phyloP scores from a whole-genome alignment of 2,329 filamentous ascomycete species.

The Thermoascus crustaceus region DNA sequence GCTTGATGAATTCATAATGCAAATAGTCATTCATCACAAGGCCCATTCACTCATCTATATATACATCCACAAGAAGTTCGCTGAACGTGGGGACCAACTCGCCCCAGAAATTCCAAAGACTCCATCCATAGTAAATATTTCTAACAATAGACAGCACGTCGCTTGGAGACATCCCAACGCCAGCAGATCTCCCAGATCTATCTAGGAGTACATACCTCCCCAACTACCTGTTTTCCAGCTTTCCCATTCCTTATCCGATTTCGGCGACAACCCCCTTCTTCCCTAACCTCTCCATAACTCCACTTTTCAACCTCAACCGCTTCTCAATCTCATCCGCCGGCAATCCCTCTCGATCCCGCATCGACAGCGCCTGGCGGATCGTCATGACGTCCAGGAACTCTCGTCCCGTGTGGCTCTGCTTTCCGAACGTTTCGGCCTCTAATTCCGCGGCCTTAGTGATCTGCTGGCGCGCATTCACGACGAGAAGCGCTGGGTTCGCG shows the following conservation, averaged over 20 bases:
- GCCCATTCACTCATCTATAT: too few species aligned
- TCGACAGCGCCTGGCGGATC: conserved; percentile 41
- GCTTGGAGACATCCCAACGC: too few species aligned
- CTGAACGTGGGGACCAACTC: too few species aligned
- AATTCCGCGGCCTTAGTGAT: conserved; percentile 46
- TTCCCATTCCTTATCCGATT: conserved; percentile 10
- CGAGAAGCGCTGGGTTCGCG: conserved; percentile 48
- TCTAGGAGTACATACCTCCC: too few species aligned
- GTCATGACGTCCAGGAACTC: conserved; percentile 43
- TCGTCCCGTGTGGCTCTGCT: conserved; percentile 31
- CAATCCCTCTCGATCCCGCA: conserved; percentile 39
- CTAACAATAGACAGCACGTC: too few species aligned
- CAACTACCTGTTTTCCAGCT: too few species aligned
- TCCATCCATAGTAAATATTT: too few species aligned
- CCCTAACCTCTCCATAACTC: conserved; percentile 35
- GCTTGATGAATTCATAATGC: too few species aligned
- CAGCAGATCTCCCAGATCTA: too few species aligned
- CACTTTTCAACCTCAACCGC: conserved; percentile 36
- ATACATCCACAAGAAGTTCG: too few species aligned
- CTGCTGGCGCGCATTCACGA: conserved; percentile 44
- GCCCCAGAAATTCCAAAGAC: too few species aligned
- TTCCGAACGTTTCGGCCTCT: conserved; percentile 45
- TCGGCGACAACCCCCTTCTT: conserved; percentile 25
- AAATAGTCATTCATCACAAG: too few species aligned
- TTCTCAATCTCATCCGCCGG: conserved; percentile 35